phyloP scores from a whole-genome alignment of 495 filamentous ascomycete genomes.

The Aspergillus affinis region DNA sequence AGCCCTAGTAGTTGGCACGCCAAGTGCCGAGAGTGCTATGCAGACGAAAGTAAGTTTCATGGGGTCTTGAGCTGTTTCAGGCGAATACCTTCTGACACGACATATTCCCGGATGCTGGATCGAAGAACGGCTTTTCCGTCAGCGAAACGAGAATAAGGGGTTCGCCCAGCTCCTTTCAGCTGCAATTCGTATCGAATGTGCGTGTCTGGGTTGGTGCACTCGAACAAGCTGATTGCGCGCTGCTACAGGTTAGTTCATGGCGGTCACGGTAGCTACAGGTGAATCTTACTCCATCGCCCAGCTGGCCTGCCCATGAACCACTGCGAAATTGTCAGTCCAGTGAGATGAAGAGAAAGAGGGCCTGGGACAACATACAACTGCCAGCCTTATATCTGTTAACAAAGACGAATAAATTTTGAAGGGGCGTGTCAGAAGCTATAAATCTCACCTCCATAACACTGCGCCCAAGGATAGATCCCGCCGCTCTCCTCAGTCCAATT shows the following conservation, averaged over 20 bases:
- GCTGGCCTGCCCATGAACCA: constrained; percentile 90
- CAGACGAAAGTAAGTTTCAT: constrained; percentile 1
- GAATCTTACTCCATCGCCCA: constrained; percentile 72
- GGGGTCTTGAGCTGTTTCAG: not conserved
- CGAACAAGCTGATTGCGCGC: constrained; percentile 90
- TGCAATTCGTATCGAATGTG: constrained; percentile 81
- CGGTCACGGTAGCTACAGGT: not conserved
- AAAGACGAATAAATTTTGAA: constrained; percentile 19
- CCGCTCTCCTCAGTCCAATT: constrained; percentile 57
- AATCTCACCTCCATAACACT: constrained; percentile 85
- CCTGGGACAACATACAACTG: constrained; percentile 49
- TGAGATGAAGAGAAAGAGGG: not conserved
- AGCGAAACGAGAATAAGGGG: constrained; percentile 95
- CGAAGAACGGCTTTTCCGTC: constrained; percentile 93
- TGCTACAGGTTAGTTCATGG: constrained; percentile 18
- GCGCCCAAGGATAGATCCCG: constrained; percentile 91
- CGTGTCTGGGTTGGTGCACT: constrained; percentile 75
- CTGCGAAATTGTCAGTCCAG: constrained; percentile 27
- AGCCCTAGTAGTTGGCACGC: constrained; percentile 83
- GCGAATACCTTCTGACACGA: constrained; percentile 72
- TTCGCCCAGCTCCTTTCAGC: constrained; percentile 88
- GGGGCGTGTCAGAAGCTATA: not conserved
- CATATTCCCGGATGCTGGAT: constrained; percentile 87
- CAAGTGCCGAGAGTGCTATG: constrained; percentile 70
- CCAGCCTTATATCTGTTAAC: constrained; percentile 42